Base-by-base conservation (phyloP, 805 yeast genomes). In the Ogataea zsoltii region DNA sequence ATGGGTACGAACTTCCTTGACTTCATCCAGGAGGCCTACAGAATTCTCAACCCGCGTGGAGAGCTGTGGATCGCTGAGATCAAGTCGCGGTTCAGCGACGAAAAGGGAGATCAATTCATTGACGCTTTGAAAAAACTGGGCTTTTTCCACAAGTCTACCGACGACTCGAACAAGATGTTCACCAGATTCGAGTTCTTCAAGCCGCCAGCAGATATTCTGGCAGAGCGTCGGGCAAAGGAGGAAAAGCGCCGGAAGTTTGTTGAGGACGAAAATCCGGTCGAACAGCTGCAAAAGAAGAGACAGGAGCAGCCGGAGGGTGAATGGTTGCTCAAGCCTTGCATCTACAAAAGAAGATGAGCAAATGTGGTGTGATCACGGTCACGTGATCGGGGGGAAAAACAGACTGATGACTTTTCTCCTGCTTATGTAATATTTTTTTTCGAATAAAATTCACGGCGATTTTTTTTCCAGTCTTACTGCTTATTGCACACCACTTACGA, bases 1-100 rank as follows among this genome's bases (percentile, higher is more conserved):
- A 94, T 94, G 99, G 99, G 99, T 3, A 92, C 98, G 3, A 94
- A 94, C 62, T 90, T 92, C 62, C 70, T 91, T 49, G 98, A 94
- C 62, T 94, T 94, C 61, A 80, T 94, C 42, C 75, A 82, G 46
- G 99, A 94, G 63, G 98, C 97, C 0, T 76, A 86, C 60, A 75
- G 99, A 58, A 73, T 94, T 14, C 71, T 94, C 42, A 83, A 89
- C 9, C 96, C 96, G 34, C 76, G 89, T 49, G 98, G 99, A 21
- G 96, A 92, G 63, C 69, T 94, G 38, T 94, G 99, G 99, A 89
- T 94, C 38, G 94, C 98, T 2, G 99, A 94, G 63, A 94, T 94
- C 68, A 92, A 92, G 67, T 88, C 97, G 1, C 75, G 99, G 60
- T 88, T 94, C 58, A 70, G 79, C 6, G 96, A 90, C 57, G 80